phyloP scores from a whole-genome alignment of 306 rosid species.

The Boehmeria nivea region DNA sequence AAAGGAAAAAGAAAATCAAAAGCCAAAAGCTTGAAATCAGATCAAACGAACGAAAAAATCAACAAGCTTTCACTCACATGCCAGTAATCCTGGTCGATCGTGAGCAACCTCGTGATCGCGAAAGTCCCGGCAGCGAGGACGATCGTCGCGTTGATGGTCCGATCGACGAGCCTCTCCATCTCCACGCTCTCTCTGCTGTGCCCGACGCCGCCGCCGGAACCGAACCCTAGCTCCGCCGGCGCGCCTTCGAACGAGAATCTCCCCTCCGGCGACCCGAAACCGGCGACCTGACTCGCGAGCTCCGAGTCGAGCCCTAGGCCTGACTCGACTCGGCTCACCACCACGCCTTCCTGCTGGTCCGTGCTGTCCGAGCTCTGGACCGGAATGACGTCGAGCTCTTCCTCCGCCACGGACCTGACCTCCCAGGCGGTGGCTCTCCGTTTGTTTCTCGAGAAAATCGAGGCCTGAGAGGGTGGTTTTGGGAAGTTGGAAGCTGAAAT shows the following conservation, averaged over 20 bases:
- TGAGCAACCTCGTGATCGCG: slow-evolving; percentile 76
- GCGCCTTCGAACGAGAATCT: slow-evolving; percentile 63
- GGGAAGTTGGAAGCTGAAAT: slow-evolving; percentile 11
- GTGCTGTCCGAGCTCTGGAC: slow-evolving; percentile 50
- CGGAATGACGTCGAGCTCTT: slow-evolving; percentile 53
- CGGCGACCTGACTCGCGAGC: slow-evolving; percentile 52
- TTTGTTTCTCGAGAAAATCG: slow-evolving; percentile 28
- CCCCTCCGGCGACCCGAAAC: slow-evolving; percentile 56
- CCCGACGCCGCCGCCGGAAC: slow-evolving; percentile 36
- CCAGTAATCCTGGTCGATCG: slow-evolving; percentile 91
- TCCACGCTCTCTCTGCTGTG: slow-evolving; percentile 27
- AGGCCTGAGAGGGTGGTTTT: slow-evolving; percentile 18
- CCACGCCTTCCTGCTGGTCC: slow-evolving; percentile 68
- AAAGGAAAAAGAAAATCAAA: neutral
- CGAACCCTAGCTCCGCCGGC: slow-evolving; percentile 44
- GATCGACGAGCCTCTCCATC: slow-evolving; percentile 51
- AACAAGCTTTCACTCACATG: slow-evolving; percentile 51
- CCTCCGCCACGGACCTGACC: slow-evolving; percentile 31
- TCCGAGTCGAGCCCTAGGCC: slow-evolving; percentile 50
- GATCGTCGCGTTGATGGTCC: slow-evolving; percentile 72
- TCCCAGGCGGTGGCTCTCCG: slow-evolving; percentile 20
- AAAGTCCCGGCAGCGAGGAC: slow-evolving; percentile 80
- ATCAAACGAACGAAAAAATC: neutral
- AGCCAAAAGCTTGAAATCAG: neutral
- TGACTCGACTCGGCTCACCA: slow-evolving; percentile 46